Evolutionary conservation across 768 basidiomycete species (phyloP).

Genomic region (Boletus barrowsii): DNA sequence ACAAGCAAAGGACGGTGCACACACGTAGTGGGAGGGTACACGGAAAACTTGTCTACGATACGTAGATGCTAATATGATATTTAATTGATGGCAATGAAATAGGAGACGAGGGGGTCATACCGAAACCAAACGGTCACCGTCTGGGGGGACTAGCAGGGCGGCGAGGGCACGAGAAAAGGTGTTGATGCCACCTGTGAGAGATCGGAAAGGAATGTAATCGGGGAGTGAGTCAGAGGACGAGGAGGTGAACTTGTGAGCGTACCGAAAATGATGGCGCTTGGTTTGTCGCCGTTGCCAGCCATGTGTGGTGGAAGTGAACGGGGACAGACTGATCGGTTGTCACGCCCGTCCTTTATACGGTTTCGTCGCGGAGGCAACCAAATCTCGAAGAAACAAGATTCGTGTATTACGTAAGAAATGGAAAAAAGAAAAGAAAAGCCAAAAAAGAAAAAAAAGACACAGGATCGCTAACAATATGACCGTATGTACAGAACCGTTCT

Average conservation of each 20-base stretch:
- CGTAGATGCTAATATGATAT: conserved; percentile 50
- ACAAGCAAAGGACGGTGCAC: conserved; percentile 25
- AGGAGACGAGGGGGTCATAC: conserved; percentile 42
- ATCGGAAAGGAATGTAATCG: conserved; percentile 5
- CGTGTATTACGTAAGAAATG: conserved; percentile 18
- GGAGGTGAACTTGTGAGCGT: conserved; percentile 23
- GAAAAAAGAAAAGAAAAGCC: too few species aligned
- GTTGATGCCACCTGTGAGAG: conserved; percentile 67
- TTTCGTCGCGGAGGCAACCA: conserved; percentile 25
- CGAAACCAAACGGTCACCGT: conserved; percentile 68
- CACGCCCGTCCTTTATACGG: conserved; percentile 23
- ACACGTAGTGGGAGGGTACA: conserved; percentile 71
- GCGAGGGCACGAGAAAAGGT: conserved; percentile 74
- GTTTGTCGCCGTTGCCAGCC: conserved; percentile 39
- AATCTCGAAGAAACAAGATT: conserved; percentile 8
- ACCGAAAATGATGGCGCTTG: conserved; percentile 79
- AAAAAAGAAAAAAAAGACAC: background rate
- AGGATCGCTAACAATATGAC: background rate
- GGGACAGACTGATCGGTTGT: conserved; percentile 21
- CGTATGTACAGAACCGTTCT: background rate
- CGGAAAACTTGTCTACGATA: conserved; percentile 74
- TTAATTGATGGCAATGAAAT: conserved; percentile 4
- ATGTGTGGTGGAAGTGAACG: conserved; percentile 23
- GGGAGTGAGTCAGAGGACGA: background rate
- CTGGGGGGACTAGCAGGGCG: conserved; percentile 59